Evolutionary conservation across 2,329 filamentous ascomycete species (phyloP), one percentile per base, ranked within the genome.

Genomic region (Aaosphaeria pasadenensis): DNA sequence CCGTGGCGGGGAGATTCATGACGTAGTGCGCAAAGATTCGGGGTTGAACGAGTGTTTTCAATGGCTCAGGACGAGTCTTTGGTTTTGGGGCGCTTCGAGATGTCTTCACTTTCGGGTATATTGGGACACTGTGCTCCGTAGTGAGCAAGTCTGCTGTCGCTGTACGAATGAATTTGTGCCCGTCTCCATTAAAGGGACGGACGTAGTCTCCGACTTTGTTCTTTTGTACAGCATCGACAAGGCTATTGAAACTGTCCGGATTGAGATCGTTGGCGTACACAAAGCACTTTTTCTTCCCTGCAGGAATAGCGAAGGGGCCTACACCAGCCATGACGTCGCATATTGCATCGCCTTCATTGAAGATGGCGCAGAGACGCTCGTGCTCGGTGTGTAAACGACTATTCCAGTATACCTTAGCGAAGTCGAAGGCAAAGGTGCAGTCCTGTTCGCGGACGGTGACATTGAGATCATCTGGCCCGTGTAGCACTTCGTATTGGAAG

Each of bases 211-310:
- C 52, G 54, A 91, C 89, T 76, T 95, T 96, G 74, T 99, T 99
- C 52, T 81, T 79, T 44, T 73, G 70, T 45, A 95, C 79, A 6
- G 88, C 88, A 33, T 86, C 80, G 30, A 79, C 70, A 60, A 99
- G 82, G 55, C 84, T 86, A 47, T 77, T 81, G 71, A 85, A 90
- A 60, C 90, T 91, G 61, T 95, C 88, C 0, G 92, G 92, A 66
- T 99, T 99, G 66, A 96, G 85, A 69, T 99, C 94, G 71, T 97
- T 99, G 36, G 91, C 94, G 85, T 89, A 95, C 13, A 96, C 91
- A 60, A 97, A 95, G 30, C 95, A 89, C 36, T 83, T 84, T 70
- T 88, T 92, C 75, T 88, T 95, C 11, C 89, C 94, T 0, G 92
- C 91, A 0, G 94, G 94, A 4, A 96, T 79, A 24, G 92, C 91